These are phyloP conservation scores for Mycena vitilis DNA, from an alignment of 768 basidiomycete genomes.

Conservation along the genomic window DNA sequence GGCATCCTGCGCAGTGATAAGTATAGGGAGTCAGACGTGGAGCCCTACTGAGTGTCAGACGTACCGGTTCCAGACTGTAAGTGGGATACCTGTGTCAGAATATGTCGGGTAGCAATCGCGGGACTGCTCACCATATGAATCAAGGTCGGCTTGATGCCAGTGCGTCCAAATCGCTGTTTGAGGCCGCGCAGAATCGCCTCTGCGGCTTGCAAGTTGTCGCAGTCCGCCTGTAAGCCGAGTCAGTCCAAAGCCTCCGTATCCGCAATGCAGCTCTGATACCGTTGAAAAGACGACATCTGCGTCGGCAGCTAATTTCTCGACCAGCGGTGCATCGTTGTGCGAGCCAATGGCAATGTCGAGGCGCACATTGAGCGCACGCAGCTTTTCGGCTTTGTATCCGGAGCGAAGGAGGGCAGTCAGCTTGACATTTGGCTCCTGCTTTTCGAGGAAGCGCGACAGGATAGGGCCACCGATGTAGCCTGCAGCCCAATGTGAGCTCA, in stretches of 20 bases:
- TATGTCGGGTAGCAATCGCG: background rate
- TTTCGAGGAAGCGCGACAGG: constrained; percentile 20
- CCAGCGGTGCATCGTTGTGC: constrained; percentile 41
- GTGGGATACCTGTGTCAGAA: background rate
- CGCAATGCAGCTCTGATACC: constrained; percentile 34
- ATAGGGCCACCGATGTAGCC: constrained; percentile 29
- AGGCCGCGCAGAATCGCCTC: constrained; percentile 27
- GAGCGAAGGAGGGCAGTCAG: constrained; percentile 20
- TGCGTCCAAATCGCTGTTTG: constrained; percentile 21
- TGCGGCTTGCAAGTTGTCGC: constrained; percentile 24
- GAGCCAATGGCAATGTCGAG: constrained; percentile 42
- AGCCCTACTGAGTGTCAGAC: no score
- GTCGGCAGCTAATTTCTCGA: constrained; percentile 41
- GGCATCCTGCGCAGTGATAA: constrained; percentile 53
- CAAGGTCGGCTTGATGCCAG: constrained; percentile 18
- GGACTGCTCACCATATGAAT: constrained; percentile 32
- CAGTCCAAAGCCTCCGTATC: no score
- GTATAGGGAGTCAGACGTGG: no score
- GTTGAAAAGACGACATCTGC: constrained; percentile 47
- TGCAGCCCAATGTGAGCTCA: background rate
- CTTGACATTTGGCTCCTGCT: background rate
- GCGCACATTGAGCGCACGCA: background rate
- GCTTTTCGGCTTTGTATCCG: constrained; percentile 2
- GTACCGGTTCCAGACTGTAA: background rate
- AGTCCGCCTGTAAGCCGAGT: constrained; percentile 19